Evolutionary conservation across 2,329 filamentous ascomycete genomes (phyloP).

Genomic region (Nothophoma quercina): DNA sequence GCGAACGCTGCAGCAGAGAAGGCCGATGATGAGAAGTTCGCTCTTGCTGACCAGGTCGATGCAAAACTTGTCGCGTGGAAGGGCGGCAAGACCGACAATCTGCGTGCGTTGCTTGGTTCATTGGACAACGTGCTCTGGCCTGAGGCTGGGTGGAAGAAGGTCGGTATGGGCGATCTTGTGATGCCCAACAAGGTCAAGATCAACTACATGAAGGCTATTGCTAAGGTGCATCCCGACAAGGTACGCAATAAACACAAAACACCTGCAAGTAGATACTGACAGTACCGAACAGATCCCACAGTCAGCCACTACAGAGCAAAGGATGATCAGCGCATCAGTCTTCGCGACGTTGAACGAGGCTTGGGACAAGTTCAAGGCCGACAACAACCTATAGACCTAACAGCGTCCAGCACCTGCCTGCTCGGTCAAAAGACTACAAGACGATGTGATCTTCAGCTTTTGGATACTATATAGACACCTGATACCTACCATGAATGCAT

Average conservation of each 20-base stretch:
- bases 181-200: constrained; percentile 96
- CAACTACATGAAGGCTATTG: constrained; percentile 98
- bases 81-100: constrained; percentile 89
- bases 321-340: constrained; percentile 71
- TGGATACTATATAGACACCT: background rate
- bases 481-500: background rate
- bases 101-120: constrained; percentile 85
- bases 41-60: constrained; percentile 84
- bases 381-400: constrained; percentile 55
- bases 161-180: constrained; percentile 91
- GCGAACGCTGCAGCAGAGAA: constrained; percentile 86
- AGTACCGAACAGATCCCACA: constrained; percentile 61
- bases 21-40: constrained; percentile 92
- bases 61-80: constrained; percentile 81
- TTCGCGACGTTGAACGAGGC: constrained; percentile 72
- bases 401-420: no score
- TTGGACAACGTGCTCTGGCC: constrained; percentile 91
- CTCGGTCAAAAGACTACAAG: background rate
- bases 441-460: background rate
- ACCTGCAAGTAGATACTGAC: background rate
- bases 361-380: constrained; percentile 72
- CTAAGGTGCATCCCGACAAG: constrained; percentile 98
- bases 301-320: constrained; percentile 70
- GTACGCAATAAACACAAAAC: constrained; percentile 57
- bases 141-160: constrained; percentile 93